These are phyloP conservation scores for Fusarium domesticum DNA, from an alignment of 2,329 filamentous ascomycete genomes.

Conservation along the genomic window DNA sequence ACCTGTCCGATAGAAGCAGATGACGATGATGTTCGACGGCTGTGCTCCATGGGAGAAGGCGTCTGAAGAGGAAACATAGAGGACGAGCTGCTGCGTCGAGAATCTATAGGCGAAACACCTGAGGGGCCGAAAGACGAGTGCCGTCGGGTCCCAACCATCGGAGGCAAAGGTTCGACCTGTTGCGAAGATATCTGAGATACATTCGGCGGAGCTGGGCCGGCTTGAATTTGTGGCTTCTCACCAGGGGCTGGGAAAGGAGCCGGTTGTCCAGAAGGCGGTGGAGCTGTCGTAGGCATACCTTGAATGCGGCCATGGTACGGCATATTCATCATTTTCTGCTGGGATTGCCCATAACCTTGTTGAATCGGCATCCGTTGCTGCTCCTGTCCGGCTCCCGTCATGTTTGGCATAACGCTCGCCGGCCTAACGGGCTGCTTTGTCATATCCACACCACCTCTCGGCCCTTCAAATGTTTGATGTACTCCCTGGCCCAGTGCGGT, in stretches of 20 bases:
- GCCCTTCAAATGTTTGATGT: slow-evolving; percentile 2
- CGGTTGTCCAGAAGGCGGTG: slow-evolving; percentile 17
- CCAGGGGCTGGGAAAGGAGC: slow-evolving; percentile 11
- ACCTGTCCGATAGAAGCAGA: slow-evolving; percentile 10
- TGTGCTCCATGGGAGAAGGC: slow-evolving; percentile 30
- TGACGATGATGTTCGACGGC: slow-evolving; percentile 24
- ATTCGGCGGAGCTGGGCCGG: slow-evolving; percentile 3
- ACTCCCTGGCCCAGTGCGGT: slow-evolving; percentile 9
- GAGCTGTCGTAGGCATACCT: slow-evolving; percentile 12
- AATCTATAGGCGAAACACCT: slow-evolving; percentile 29
- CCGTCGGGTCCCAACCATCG: slow-evolving; percentile 12
- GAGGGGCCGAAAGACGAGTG: slow-evolving; percentile 27
- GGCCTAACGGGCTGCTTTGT: slow-evolving; percentile 16
- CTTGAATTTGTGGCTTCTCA: slow-evolving; percentile 13
- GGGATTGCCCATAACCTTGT: slow-evolving; percentile 1
- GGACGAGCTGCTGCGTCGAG: slow-evolving; percentile 28
- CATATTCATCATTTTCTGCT: slow-evolving; percentile 8
- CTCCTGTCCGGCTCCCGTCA: slow-evolving; percentile 13
- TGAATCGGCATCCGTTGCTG: slow-evolving; percentile 2
- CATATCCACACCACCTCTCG: not conserved
- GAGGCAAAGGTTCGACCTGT: slow-evolving; percentile 1
- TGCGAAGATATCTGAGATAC: slow-evolving; percentile 17
- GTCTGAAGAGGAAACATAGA: slow-evolving; percentile 23
- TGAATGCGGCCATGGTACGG: slow-evolving; percentile 18
- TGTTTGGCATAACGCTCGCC: slow-evolving; percentile 22